Evolutionary conservation across 2,329 filamentous ascomycete species (phyloP), one percentile per base, ranked within the genome.

Genomic region (Colletotrichum chrysophilum): DNA sequence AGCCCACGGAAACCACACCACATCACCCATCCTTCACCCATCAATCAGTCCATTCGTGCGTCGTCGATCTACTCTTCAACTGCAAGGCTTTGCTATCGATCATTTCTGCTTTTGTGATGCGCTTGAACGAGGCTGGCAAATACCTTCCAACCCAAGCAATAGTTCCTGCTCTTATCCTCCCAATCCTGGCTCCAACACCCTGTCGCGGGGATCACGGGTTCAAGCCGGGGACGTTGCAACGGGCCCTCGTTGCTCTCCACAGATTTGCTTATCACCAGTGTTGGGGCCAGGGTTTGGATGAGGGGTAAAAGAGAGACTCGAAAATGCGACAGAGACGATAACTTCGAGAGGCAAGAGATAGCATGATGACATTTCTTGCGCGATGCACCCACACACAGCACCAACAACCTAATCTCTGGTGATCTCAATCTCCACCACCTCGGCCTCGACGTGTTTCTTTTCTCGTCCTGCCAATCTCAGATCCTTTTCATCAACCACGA

Each of bases 1-100:
- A 75, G 58, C 60, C 43, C 64, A 55, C 34, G 48, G 52, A 70
- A 65, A 70, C 60, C 70, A 66, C 21, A 72, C 26, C 73, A 73
- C 56, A 73, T 14, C 68, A 62, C 32, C 36, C 69, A 66, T 12
- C 36, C 52, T 32, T 55, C 38, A 48, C 18, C 38, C 55, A 55
- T 66, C 52, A 61, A 38, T 62, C 36, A 61, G 32, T 70, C 72
- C 52, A 62, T 58, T 71, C 62, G 30, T 72, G 69, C 61, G 62
- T 62, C 36, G 28, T 71, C 38, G 55, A 67, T 64, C n/a, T 64
- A 43, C 30, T 28, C 38, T 66, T 66, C 21, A 12, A 24, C 28
- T 66, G 60, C 60, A 43, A 28, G 21, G 24, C 55, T 24, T 58
- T 28, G 52, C 71, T 43, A 14, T 58, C 55, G 43, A 38, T 21